phyloP scores from a whole-genome alignment of 1,284 basidiomycete species.

The Cystobasidium sp. region DNA sequence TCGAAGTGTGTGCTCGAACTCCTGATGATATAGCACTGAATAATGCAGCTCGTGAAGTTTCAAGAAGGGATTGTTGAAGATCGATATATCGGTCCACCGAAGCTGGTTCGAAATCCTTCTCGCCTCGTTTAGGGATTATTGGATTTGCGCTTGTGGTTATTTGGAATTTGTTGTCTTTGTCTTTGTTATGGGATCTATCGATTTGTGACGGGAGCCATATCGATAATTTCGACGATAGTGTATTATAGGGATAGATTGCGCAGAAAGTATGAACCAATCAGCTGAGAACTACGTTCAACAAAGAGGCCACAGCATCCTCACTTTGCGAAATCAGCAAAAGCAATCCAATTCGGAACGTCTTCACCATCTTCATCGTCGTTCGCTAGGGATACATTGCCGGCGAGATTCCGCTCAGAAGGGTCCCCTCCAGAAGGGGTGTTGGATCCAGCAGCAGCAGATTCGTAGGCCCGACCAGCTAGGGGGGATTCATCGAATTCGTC shows the following conservation, averaged over 20 bases:
- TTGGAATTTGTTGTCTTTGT: conserved; percentile 50
- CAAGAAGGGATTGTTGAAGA: conserved; percentile 49
- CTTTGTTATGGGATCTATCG: conserved; percentile 33
- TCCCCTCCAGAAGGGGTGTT: not conserved
- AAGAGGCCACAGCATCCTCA: conserved; percentile 26
- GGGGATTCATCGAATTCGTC: conserved; percentile 38
- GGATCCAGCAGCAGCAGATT: not conserved
- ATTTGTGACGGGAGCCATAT: not conserved
- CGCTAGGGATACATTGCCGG: conserved; percentile 52
- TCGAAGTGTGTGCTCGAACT: conserved; percentile 49
- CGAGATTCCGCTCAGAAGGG: conserved; percentile 6
- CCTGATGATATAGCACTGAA: conserved; percentile 51
- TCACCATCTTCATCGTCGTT: conserved; percentile 66
- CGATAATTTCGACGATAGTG: too few relatives aligned
- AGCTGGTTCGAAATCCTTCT: conserved; percentile 91
- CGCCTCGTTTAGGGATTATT: conserved; percentile 85
- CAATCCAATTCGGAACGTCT: conserved; percentile 66
- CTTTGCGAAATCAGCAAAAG: conserved; percentile 59
- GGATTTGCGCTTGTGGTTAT: conserved; percentile 53
- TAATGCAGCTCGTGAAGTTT: conserved; percentile 49
- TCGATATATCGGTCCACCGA: conserved; percentile 46
- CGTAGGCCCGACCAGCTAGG: conserved; percentile 19
- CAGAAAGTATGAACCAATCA: not conserved
- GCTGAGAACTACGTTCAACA: not conserved
- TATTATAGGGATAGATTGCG: not conserved